A percentile compares a stretch with the other conserved stretches of the same genome.
These are phyloP conservation scores for Citrus inodora DNA, from an alignment of 345 rosid genomes.

Conservation along the genomic window DNA sequence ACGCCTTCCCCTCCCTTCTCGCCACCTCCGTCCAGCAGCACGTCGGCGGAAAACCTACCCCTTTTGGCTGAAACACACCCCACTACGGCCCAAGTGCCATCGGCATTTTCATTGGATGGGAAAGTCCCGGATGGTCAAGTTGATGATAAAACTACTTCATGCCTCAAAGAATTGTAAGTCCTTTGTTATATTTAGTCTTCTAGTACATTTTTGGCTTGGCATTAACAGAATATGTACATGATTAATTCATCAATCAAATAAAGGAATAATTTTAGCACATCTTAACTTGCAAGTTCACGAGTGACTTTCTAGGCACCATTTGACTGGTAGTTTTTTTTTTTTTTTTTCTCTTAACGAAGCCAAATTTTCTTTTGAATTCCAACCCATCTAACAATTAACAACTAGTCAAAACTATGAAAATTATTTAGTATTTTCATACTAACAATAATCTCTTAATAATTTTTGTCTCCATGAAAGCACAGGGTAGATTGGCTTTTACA, in stretches of 20 bases:
- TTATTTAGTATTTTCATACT: not conserved
- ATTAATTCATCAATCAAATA: not conserved
- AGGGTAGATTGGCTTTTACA: constrained; percentile 45
- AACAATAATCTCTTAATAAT: too few species aligned
- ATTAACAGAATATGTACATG: not conserved
- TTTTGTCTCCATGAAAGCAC: not conserved
- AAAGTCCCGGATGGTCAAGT: constrained; percentile 8
- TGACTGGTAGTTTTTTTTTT: constrained; percentile 23
- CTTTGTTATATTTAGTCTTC: not conserved
- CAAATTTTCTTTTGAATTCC: not conserved
- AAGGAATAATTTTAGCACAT: not conserved
- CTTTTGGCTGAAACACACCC: constrained; percentile 23
- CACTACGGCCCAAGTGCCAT: constrained; percentile 14
- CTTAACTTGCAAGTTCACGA: not conserved
- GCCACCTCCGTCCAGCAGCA: constrained; percentile 22
- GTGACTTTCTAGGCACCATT: not conserved
- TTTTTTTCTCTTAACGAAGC: not conserved
- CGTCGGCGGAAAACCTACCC: constrained; percentile 39
- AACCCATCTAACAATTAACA: constrained; percentile 2
- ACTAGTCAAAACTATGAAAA: constrained; percentile 25
- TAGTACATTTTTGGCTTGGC: too few species aligned
- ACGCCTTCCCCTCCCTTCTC: constrained; percentile 54
- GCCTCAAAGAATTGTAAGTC: constrained; percentile 52
- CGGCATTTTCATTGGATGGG: constrained; percentile 38
- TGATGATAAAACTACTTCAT: constrained; percentile 15